Evolutionary conservation across 75 land plant species (phyloP), one percentile per base, ranked within the genome.

Genomic region (Selaginella tamariscina): DNA sequence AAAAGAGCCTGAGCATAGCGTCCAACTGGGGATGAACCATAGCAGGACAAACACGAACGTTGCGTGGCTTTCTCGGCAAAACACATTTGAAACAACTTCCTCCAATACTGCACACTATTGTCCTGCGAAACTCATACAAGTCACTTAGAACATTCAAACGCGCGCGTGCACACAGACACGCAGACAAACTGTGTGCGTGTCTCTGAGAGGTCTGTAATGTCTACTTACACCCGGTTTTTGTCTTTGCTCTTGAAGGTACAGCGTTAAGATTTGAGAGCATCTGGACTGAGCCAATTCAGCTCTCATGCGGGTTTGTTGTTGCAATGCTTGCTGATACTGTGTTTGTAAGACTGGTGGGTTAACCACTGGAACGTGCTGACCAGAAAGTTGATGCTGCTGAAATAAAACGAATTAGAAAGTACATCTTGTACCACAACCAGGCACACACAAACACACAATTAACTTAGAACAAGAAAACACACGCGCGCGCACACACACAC

Each of bases 1-100:
- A 78, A 78, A 27, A 74, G 73, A 31, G 72, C 78, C 70, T 78
- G 80, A 32, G 80, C 80, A 66, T 78, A 72, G 54, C 80, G 71
- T 24, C 80, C 78, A 44, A 78, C 69, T 31, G 78, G 80, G n/a
- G 72, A 70, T 64, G 77, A 56, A 24, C 55, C 74, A 70, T 78
- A 78, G 68, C 77, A 74, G 23, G 79, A 70, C 29, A 78, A 65
- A 66, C 80, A 78, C 80, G 72, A 74, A 24, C 80, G 67, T 32
- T 78, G 69, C 29, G 79, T 70, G 55, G 80, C 80, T 32, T 76
- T 76, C 15, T 70, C 77, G n/a, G 70, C 78, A 78, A 78, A 78
- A 65, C 32, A 78, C 30, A 56, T 56, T 2, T 56, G 68, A 24
- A 78, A 77, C 24, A 78, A 56, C 27, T 70, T 74, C 68, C 65